These are phyloP conservation scores for Aspergillus clavatus DNA, from an alignment of 2,329 filamentous ascomycete genomes.

Conservation along the genomic window DNA sequence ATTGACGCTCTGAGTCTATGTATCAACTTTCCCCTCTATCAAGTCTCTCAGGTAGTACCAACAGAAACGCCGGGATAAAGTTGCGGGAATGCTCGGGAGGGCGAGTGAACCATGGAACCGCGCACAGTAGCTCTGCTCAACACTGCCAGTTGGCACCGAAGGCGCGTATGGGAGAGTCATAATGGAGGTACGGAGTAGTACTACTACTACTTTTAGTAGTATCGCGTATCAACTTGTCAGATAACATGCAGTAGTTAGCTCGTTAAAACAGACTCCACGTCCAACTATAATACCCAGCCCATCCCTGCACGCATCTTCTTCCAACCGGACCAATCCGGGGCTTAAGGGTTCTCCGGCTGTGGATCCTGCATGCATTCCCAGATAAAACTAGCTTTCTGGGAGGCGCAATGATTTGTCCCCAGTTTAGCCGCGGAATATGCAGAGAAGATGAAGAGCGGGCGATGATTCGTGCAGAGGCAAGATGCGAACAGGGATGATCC, in stretches of 20 bases:
- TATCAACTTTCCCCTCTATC: background rate
- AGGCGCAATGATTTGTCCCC: background rate
- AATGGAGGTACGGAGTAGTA: too few species aligned
- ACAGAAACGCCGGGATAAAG: constrained; percentile 8
- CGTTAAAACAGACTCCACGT: too few species aligned
- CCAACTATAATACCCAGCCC: too few species aligned
- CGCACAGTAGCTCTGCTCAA: constrained; percentile 7
- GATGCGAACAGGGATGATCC: constrained; percentile 16
- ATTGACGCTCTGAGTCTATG: background rate
- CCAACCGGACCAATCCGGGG: too few species aligned
- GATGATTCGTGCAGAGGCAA: background rate
- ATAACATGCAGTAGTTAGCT: too few species aligned
- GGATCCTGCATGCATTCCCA: constrained; percentile 5
- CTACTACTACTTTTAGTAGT: too few species aligned
- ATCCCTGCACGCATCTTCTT: too few species aligned
- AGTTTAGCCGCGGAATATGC: background rate
- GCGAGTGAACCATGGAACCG: constrained; percentile 14
- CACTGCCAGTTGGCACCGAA: background rate
- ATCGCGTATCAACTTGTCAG: too few species aligned
- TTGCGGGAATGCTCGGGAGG: constrained; percentile 13
- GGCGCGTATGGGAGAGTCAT: too few species aligned
- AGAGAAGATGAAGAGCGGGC: background rate
- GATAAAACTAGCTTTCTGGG: background rate
- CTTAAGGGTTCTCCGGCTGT: constrained; percentile 8
- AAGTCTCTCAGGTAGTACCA: background rate